Percentiles rank a stretch among this genome's conserved stretches.
Evolutionary conservation across 805 yeast species (phyloP).

Genomic region (Cyberlindnera xishuangbannaensis): DNA sequence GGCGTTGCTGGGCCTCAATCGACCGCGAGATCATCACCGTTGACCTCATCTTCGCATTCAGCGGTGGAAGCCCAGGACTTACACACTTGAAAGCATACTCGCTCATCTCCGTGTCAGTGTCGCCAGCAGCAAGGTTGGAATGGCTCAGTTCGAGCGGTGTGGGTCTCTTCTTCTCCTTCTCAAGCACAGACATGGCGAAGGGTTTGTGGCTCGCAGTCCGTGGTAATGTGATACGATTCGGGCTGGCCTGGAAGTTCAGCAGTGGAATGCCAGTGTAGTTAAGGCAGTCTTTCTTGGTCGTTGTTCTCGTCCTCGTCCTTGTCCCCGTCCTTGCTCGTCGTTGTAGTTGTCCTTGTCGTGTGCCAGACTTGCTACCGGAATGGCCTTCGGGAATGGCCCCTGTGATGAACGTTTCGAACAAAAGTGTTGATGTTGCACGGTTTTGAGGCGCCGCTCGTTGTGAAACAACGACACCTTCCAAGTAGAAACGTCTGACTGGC

Average conservation of each 20-base stretch:
- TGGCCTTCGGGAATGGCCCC: too few relatives aligned
- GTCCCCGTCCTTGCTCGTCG: too few relatives aligned
- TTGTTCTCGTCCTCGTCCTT: too few relatives aligned
- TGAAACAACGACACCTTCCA: too few relatives aligned
- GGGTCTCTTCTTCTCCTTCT: conserved; percentile 22
- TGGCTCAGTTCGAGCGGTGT: conserved; percentile 24
- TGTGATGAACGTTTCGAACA: too few relatives aligned
- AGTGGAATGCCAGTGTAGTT: background rate
- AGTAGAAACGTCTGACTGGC: too few relatives aligned
- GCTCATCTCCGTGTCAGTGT: conserved; percentile 14
- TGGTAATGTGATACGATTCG: too few relatives aligned
- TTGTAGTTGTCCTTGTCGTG: too few relatives aligned
- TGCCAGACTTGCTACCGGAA: too few relatives aligned
- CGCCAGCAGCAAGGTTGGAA: conserved; percentile 14
- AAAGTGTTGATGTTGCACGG: too few relatives aligned
- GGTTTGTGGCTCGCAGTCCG: too few relatives aligned
- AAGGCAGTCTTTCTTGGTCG: conserved; percentile 6
- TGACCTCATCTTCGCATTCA: conserved; percentile 24
- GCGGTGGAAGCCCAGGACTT: conserved; percentile 26
- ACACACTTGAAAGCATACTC: conserved; percentile 24
- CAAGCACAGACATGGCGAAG: background rate
- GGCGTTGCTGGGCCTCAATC: conserved; percentile 26
- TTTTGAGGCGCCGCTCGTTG: too few relatives aligned
- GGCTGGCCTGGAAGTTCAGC: background rate
- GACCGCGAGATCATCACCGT: conserved; percentile 22